phyloP scores from a whole-genome alignment of 139 green algal genomes.

The Coelastrella sp. region DNA sequence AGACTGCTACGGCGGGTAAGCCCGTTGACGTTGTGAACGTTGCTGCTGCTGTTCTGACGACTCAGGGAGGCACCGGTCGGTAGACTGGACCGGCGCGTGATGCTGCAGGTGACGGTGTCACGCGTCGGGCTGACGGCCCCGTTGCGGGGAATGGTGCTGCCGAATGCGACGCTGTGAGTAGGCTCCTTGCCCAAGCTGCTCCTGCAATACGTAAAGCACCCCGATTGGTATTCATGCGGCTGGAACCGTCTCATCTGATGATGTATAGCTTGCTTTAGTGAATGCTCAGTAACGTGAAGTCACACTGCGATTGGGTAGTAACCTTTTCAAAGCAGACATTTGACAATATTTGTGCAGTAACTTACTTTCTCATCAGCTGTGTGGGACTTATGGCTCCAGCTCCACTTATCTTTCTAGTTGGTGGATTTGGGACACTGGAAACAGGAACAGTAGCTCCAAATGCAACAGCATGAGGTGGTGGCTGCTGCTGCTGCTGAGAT shows the following conservation, averaged over 20 bases:
- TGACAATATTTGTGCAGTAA: background rate
- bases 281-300: too few relatives aligned
- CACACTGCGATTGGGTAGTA: background rate
- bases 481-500: background rate
- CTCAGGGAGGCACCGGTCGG: background rate
- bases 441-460: background rate
- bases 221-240: background rate
- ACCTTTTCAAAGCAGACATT: background rate
- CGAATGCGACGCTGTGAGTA: background rate
- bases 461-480: background rate
- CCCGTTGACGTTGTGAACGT: background rate
- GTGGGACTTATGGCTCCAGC: background rate
- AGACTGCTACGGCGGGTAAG: background rate
- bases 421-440: background rate
- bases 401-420: background rate
- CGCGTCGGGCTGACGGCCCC: background rate
- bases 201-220: background rate
- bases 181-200: background rate
- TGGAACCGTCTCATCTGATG: background rate
- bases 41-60: constrained; percentile 5
- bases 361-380: background rate
- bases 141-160: background rate
- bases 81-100: background rate
- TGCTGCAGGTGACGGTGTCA: constrained; percentile 1
- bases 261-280: background rate